Evolutionary conservation across 1,139 yeast species (phyloP), one percentile per base, ranked within the genome.

Genomic region (Yamadazyma triangularis): DNA sequence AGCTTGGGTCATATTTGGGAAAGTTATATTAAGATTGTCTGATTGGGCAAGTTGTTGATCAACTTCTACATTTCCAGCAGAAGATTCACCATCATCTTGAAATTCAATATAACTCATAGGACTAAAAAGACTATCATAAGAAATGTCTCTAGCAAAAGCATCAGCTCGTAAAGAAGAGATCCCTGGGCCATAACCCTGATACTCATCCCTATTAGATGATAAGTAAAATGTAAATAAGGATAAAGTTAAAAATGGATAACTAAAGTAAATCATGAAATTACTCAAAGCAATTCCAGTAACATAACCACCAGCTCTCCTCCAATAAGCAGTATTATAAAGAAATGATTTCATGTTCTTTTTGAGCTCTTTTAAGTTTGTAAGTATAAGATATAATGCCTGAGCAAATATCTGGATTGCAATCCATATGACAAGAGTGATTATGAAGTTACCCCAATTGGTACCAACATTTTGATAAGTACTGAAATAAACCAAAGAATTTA

Each of bases 221-320:
- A 48, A 33, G 35, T 45, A 39, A 46, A 72, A 58, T 43, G 69
- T 51, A 38, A 53, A 70, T 2, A 64, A 44, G 0, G 75, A 60
- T 23, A 70, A 45, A 0, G 70, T 54, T 32, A 73, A 51, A 31
- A 73, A 67, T 2, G 80, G 79, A 27, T 62, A 53, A 0, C 69
- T 69, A 44, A 68, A 68, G 2, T 58, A 38, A 19, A 50, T 41
- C 40, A 70, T 47, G 33, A 62, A 64, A 21, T 58, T 48, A 29
- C 54, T 52, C 4, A 66, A 38, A 2, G 56, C 32, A 19, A 58
- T 52, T 2, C 77, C 77, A 13, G 58, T 32, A 10, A 56, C 41
- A 32, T 52, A 51, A 31, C 45, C 57, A 13, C 50, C 21, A 33
- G 54, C 47, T 36, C 60, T 59, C 29, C 24, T 38, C 10, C 12